Conservation (phyloP, 169 alveolate genomes). For the Plasmodium knowlesi region DNA sequence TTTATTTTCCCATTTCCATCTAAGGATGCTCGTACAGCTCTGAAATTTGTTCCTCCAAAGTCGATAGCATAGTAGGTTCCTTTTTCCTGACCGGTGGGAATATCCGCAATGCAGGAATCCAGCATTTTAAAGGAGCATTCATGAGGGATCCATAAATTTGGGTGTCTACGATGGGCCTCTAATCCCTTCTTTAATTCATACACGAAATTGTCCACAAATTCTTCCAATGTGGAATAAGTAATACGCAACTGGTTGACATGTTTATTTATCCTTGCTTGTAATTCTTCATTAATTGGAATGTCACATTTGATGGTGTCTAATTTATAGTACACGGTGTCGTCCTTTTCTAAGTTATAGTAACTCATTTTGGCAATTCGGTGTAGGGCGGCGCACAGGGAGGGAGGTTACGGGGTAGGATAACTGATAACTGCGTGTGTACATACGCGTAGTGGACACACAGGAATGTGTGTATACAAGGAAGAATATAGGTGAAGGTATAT, state of each 20-base stretch:
- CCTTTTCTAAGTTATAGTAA: slow-evolving; percentile 19
- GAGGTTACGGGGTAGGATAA: not conserved
- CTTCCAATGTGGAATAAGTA: slow-evolving; percentile 50
- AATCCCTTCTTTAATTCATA: slow-evolving; percentile 82
- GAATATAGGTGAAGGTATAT: not conserved
- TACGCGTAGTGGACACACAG: not conserved
- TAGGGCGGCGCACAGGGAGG: not conserved
- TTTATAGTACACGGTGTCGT: slow-evolving; percentile 20
- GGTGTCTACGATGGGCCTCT: slow-evolving; percentile 84
- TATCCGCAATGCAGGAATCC: slow-evolving; percentile 87
- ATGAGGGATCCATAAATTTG: slow-evolving; percentile 85
- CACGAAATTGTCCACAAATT: slow-evolving; percentile 68
- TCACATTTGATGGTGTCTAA: slow-evolving; percentile 63
- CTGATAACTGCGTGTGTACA: not conserved
- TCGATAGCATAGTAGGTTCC: slow-evolving; percentile 92
- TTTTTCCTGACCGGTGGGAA: slow-evolving; percentile 90
- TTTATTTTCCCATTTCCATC: slow-evolving; percentile 87
- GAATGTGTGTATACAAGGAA: not conserved
- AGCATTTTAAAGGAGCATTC: slow-evolving; percentile 88
- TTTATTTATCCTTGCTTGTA: slow-evolving; percentile 30
- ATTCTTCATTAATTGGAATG: slow-evolving; percentile 35
- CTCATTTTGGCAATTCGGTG: slow-evolving; percentile 23
- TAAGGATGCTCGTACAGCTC: slow-evolving; percentile 89
- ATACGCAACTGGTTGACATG: slow-evolving; percentile 50
- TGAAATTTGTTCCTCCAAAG: slow-evolving; percentile 91